phyloP scores from a whole-genome alignment of 2,329 filamentous ascomycete species.

The Talaromyces rugulosus region DNA sequence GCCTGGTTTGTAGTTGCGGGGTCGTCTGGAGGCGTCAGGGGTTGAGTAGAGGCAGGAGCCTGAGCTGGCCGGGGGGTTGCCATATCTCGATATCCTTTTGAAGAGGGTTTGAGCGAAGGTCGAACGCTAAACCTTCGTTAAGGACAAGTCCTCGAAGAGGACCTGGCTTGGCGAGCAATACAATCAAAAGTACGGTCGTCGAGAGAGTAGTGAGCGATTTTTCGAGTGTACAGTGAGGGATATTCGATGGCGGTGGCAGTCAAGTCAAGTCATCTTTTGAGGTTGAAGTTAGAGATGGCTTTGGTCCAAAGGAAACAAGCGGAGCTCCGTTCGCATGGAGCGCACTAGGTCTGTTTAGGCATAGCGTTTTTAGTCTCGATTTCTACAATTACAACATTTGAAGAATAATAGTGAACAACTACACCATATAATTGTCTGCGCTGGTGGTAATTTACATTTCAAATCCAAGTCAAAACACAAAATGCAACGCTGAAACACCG shows the following conservation, averaged over 20 bases:
- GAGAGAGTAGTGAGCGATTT: not conserved
- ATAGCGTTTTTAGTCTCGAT: not conserved
- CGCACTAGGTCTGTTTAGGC: not conserved
- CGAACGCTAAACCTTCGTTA: not conserved
- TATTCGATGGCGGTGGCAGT: not conserved
- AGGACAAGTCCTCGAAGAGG: not conserved
- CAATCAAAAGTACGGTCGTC: not conserved
- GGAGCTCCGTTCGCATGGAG: not conserved
- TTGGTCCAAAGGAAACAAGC: not conserved
- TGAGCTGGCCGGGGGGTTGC: constrained; percentile 32
- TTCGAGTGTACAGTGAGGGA: not conserved
- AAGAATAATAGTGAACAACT: not conserved
- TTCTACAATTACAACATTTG: not conserved
- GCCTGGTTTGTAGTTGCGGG: constrained; percentile 23
- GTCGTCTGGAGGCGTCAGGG: constrained; percentile 43
- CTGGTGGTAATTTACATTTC: not conserved
- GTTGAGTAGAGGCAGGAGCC: constrained; percentile 30
- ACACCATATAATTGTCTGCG: not conserved
- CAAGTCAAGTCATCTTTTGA: not conserved
- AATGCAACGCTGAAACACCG: not conserved
- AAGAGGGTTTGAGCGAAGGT: not conserved
- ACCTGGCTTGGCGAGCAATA: not conserved
- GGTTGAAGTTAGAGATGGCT: not conserved
- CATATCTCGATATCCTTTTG: constrained; percentile 18
- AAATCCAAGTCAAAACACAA: not conserved